Evolutionary conservation across 768 basidiomycete genomes (phyloP).

Genomic region (Coprinopsis sp.): DNA sequence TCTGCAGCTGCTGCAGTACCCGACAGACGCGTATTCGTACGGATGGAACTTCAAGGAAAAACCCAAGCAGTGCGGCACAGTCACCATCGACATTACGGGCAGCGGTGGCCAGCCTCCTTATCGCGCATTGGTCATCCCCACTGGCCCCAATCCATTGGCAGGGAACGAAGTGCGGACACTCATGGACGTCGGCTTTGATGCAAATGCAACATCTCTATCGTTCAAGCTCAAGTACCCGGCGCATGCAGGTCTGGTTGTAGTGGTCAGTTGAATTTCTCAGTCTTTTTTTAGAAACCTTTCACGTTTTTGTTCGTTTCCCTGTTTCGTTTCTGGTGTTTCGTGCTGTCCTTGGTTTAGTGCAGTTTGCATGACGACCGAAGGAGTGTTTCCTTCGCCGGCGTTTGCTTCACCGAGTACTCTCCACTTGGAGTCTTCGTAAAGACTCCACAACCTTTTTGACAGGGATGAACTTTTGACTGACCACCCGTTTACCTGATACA

Average conservation of each 20-base stretch:
- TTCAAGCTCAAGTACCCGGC: slow-evolving; percentile 63
- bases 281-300: not conserved
- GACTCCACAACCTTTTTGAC: too few relatives aligned
- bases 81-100: slow-evolving; percentile 56
- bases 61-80: slow-evolving; percentile 63
- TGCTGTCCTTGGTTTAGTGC: not conserved
- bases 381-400: too few relatives aligned
- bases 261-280: slow-evolving; percentile 47
- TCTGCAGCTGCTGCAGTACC: slow-evolving; percentile 5
- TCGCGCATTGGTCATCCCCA: slow-evolving; percentile 60
- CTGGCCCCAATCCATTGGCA: slow-evolving; percentile 55
- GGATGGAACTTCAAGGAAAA: slow-evolving; percentile 41
- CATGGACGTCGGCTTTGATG: slow-evolving; percentile 49
- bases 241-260: slow-evolving; percentile 70
- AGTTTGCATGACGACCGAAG: too few relatives aligned
- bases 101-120: slow-evolving; percentile 61
- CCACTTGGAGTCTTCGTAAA: not conserved
- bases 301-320: not conserved
- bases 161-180: slow-evolving; percentile 65
- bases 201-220: slow-evolving; percentile 31
- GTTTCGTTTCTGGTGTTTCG: not conserved
- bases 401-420: too few relatives aligned
- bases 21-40: slow-evolving; percentile 29
- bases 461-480: slow-evolving; percentile 1
- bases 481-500: slow-evolving; percentile 12